Evolutionary conservation across 2,329 filamentous ascomycete species (phyloP).

Genomic region (Sporothrix euskadiensis): DNA sequence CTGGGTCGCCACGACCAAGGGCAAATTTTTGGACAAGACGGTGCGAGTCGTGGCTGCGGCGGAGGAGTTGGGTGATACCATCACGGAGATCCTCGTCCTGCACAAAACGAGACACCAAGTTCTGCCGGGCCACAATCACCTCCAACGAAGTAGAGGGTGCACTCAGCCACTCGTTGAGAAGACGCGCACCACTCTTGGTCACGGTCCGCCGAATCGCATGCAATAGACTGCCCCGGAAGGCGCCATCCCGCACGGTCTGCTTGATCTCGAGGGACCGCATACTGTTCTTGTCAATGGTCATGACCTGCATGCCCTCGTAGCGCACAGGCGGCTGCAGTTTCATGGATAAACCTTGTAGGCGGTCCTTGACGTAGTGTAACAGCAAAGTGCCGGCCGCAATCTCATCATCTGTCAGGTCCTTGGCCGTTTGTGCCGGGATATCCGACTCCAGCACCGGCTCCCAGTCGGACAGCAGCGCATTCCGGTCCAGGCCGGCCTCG

Average conservation of each 20-base stretch:
- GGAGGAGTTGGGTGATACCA: slow-evolving; percentile 65
- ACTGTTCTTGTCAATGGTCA: slow-evolving; percentile 91
- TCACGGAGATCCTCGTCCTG: slow-evolving; percentile 68
- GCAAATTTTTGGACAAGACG: slow-evolving; percentile 93
- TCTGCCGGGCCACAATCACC: slow-evolving; percentile 75
- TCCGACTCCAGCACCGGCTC: slow-evolving; percentile 72
- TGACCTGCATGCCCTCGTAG: slow-evolving; percentile 71
- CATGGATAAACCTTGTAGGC: slow-evolving; percentile 74
- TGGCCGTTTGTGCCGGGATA: slow-evolving; percentile 54
- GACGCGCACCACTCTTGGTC: slow-evolving; percentile 84
- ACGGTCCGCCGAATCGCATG: slow-evolving; percentile 88
- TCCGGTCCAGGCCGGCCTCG: neutral
- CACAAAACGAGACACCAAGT: slow-evolving; percentile 77
- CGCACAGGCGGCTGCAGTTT: slow-evolving; percentile 81
- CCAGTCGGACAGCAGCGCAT: slow-evolving; percentile 57
- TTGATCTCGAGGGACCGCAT: slow-evolving; percentile 87
- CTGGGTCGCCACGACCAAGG: slow-evolving; percentile 84
- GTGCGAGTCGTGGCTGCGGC: slow-evolving; percentile 79
- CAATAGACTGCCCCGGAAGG: slow-evolving; percentile 78
- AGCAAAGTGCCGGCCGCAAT: slow-evolving; percentile 74
- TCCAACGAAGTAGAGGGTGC: slow-evolving; percentile 85
- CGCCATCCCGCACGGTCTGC: slow-evolving; percentile 77
- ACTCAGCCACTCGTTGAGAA: slow-evolving; percentile 77
- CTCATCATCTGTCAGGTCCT: slow-evolving; percentile 67
- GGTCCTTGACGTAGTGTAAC: slow-evolving; percentile 79